Evolutionary conservation across 1,284 basidiomycete genomes (phyloP), one percentile per base, ranked within the genome.

Genomic region (Leccinum brunneo-olivaceum): DNA sequence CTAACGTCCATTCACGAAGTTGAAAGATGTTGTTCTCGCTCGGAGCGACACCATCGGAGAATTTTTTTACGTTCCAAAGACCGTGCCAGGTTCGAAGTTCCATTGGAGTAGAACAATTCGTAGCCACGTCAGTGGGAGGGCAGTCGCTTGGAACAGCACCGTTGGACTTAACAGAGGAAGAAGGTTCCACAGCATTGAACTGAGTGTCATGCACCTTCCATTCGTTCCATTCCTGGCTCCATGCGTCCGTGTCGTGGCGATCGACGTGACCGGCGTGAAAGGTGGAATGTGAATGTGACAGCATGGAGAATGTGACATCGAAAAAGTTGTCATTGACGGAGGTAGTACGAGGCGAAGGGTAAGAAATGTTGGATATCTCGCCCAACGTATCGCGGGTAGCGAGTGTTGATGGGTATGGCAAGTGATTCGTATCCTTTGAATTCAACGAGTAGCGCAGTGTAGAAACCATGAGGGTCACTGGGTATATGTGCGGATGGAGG

Each of bases 191-290:
- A 48, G 43, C 49, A 45, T 39, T 36, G 30, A 39, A 16, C 35
- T 40, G 39, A 16, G 32, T 47, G 49, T 53, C 44, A 36, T 47
- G 50, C 34, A 28, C 27, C 28, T 45, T 40, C 18, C 35, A 24
- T 48, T 43, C 27, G 27, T 45, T 40, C 18, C 35, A 24, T 48
- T 43, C 42, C 21, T 36, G 44, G 9, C 32, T 6, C 50, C 64
- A 65, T 45, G 62, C 40, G 48, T 50, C 44, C 27, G 19, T 48
- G 49, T 61, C 61, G 60, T 64, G 60, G 61, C 44, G 15, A 42
- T 41, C 36, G 40, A 30, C 39, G 58, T 49, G 54, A 29, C 38
- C 20, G 25, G 35, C 11, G 42, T 53, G 54, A 47, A 42, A 33
- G 43, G 38, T 43, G 16, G 35, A 20, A 43, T 39, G 28, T 14